These are phyloP conservation scores for Neocallimastix lanati DNA, from an alignment of 192 early-diverging fungal species.

Conservation along the genomic window DNA sequence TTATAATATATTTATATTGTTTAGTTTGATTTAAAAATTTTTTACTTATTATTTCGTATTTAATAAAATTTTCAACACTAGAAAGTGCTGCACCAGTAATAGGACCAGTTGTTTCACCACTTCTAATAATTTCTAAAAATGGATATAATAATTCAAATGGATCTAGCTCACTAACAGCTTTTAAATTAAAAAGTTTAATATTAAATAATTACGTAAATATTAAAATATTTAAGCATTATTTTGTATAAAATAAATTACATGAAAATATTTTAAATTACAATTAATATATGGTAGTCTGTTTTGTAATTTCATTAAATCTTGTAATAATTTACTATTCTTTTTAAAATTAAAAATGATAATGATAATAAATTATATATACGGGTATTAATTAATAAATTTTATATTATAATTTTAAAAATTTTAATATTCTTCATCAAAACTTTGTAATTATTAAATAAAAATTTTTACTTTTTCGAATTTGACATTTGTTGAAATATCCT, in stretches of 20 bases:
- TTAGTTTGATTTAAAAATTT: background rate
- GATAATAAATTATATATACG: too few relatives aligned
- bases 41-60: conserved; percentile 49
- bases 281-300: background rate
- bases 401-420: too few relatives aligned
- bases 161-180: conserved; percentile 42
- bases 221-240: too few relatives aligned
- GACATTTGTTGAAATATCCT: background rate
- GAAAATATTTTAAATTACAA: background rate
- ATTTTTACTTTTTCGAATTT: conserved; percentile 1
- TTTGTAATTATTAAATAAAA: too few relatives aligned
- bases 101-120: conserved; percentile 82
- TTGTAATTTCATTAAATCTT: background rate
- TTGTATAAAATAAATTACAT: too few relatives aligned
- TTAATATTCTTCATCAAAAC: too few relatives aligned
- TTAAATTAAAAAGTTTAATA: background rate
- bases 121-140: conserved; percentile 80
- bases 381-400: too few relatives aligned
- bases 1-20: too few relatives aligned
- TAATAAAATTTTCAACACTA: conserved; percentile 77
- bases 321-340: background rate
- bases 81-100: conserved; percentile 82
- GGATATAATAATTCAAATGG: conserved; percentile 61
- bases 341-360: too few relatives aligned
- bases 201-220: too few relatives aligned